Conservation (phyloP, 1,284 basidiomycete genomes). For the Cronartium quercuum region DNA sequence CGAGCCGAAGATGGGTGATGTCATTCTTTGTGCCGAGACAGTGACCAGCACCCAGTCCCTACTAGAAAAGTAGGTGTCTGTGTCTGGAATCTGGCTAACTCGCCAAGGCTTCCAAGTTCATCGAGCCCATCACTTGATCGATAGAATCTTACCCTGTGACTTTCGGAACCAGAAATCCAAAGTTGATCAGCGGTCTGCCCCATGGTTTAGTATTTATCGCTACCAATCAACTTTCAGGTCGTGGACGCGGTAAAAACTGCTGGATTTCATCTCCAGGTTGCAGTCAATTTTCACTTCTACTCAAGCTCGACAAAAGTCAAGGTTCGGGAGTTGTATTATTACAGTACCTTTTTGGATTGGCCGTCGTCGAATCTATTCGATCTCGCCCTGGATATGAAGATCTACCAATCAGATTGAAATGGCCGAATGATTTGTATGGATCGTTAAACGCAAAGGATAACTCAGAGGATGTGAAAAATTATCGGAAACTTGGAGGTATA, state of each 20-base stretch:
- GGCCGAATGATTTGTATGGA: slow-evolving; percentile 96
- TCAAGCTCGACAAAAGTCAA: slow-evolving; percentile 57
- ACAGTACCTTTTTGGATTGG: slow-evolving; percentile 88
- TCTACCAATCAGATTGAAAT: slow-evolving; percentile 71
- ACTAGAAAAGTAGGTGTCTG: slow-evolving; percentile 69
- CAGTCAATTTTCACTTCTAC: slow-evolving; percentile 70
- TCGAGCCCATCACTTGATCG: not conserved
- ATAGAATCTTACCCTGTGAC: not conserved
- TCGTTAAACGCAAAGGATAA: slow-evolving; percentile 54
- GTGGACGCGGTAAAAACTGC: slow-evolving; percentile 79
- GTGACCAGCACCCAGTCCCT: slow-evolving; percentile 93
- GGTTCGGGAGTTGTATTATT: slow-evolving; percentile 75
- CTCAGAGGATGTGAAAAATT: slow-evolving; percentile 47
- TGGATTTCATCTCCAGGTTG: slow-evolving; percentile 92
- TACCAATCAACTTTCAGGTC: slow-evolving; percentile 75
- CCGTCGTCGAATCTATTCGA: slow-evolving; percentile 76
- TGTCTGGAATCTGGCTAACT: not conserved
- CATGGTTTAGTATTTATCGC: slow-evolving; percentile 74
- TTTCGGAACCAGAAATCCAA: slow-evolving; percentile 61
- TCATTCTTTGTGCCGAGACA: slow-evolving; percentile 75
- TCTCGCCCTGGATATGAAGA: slow-evolving; percentile 49
- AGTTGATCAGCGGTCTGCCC: slow-evolving; percentile 64
- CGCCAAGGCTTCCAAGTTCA: not conserved
- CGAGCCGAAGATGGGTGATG: slow-evolving; percentile 56
- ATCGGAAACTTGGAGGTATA: slow-evolving; percentile 75